phyloP scores from a whole-genome alignment of 192 early-diverging fungal species.

The Spinellus fusiger region DNA sequence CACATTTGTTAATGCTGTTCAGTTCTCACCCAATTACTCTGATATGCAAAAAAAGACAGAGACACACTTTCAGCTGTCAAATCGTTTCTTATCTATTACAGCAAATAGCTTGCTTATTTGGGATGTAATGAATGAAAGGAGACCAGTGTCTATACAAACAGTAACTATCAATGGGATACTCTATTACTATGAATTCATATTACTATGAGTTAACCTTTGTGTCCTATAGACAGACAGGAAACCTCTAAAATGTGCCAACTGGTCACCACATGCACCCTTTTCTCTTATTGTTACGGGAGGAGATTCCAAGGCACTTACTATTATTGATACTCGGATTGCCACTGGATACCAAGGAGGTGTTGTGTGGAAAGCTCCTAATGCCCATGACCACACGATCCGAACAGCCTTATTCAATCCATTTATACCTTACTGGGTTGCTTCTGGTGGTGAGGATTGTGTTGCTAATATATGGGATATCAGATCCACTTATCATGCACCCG shows the following conservation, averaged over 20 bases:
- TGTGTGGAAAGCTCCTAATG: slow-evolving; percentile 8
- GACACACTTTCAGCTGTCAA: neutral
- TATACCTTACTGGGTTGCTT: slow-evolving; percentile 31
- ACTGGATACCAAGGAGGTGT: slow-evolving; percentile 34
- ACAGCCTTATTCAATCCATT: slow-evolving; percentile 24
- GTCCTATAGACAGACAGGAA: neutral
- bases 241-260: slow-evolving; percentile 8
- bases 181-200: neutral
- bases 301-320: slow-evolving; percentile 12
- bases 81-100: slow-evolving; percentile 8
- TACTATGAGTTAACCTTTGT: neutral
- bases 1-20: slow-evolving; percentile 5
- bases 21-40: slow-evolving; percentile 7
- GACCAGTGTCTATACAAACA: slow-evolving; percentile 2
- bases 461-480: slow-evolving; percentile 32
- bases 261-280: slow-evolving; percentile 22
- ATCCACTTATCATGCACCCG: slow-evolving; percentile 3
- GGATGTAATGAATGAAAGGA: slow-evolving; percentile 4
- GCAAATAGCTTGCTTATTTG: slow-evolving; percentile 7
- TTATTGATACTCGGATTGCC: slow-evolving; percentile 37
- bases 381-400: slow-evolving; percentile 4
- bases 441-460: slow-evolving; percentile 23
- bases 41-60: neutral
- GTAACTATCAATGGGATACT: neutral
- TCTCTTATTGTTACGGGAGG: slow-evolving; percentile 25